A percentile compares a stretch with the other conserved stretches of the same genome.
phyloP scores from a whole-genome alignment of 176 grass and related monocot species.

The Aegilops umbellulata region DNA sequence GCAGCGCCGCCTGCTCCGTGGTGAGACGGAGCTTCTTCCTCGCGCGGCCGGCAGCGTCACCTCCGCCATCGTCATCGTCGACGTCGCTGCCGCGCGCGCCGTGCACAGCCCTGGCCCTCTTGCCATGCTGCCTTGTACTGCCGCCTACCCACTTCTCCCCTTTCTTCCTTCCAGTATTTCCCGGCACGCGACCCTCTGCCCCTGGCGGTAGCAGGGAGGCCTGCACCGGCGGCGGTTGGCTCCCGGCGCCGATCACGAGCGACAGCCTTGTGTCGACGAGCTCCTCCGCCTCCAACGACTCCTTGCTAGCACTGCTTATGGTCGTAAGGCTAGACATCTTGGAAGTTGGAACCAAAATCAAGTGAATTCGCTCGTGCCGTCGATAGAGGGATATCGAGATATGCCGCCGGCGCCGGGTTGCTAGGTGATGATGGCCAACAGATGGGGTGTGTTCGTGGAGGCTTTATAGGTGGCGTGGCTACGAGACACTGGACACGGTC shows the following conservation, averaged over 20 bases:
- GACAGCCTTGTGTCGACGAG: conserved; percentile 34
- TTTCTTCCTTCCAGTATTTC: not conserved
- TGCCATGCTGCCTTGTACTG: not conserved
- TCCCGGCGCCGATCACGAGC: conserved; percentile 17
- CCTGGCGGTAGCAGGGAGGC: too few species aligned
- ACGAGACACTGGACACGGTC: not conserved
- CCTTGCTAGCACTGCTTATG: conserved; percentile 22
- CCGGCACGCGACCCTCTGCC: too few species aligned
- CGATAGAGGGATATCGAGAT: not conserved
- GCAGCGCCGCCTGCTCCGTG: conserved; percentile 28
- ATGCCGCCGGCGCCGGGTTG: too few species aligned
- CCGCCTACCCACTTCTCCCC: too few species aligned
- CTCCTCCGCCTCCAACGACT: not conserved
- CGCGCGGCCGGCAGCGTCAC: not conserved
- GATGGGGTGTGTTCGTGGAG: not conserved
- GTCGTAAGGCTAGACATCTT: conserved; percentile 43
- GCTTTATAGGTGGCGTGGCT: conserved; percentile 21
- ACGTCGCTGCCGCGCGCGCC: not conserved
- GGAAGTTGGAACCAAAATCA: not conserved
- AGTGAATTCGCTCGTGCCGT: not conserved
- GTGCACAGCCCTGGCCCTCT: not conserved
- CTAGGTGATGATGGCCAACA: not conserved
- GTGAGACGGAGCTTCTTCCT: conserved; percentile 66
- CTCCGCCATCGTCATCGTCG: not conserved
- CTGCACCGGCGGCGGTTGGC: not conserved